Evolutionary conservation across 176 grass and related monocot genomes (phyloP), one percentile per base, ranked within the genome.

Genomic region (Secale cereale): DNA sequence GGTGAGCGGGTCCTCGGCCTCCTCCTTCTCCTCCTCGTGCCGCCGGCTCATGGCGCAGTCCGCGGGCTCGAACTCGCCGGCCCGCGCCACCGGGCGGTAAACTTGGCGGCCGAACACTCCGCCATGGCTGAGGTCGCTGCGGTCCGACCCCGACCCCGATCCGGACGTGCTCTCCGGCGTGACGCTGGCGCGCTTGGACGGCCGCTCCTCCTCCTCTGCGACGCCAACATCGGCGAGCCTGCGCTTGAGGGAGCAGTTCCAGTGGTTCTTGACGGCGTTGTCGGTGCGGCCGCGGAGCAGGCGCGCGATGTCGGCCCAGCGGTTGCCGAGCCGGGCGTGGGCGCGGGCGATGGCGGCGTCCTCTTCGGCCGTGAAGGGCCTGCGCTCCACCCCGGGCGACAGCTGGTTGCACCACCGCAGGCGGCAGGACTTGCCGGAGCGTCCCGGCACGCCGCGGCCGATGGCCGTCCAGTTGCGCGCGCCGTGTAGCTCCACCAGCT

Each of bases 221-320:
- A 2, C 15, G 22, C 3, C 41, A 14, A 5, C 35, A 29, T 8
- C 20, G 7, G 23, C 61, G 75, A 92, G 84, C 93, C 89, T 90
- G 16, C 96, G 91, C 91, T 98, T 98, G 39, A 99, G 94, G 13
- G 97, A 95, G 68, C 94, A 99, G 79, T 99, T 99, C 94, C 97
- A 99, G 70, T 99, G 97, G 81, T 99, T 99, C 88, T 99, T 99
- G 25, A 99, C 94, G 78, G 97, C 94, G 89, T 99, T 99, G 85
- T 99, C 97, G 41, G 97, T 99, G 81, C 97, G 97, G 0, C 97
- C 97, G 1, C 87, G 91, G 1, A 99, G 90, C 0, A 96, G 90
- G 0, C 97, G 89, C 27, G 97, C 94, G 80, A 99, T 99, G 76
- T 91, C 91, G 16, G 97, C 97, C 97, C 97, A 99, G 1, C 94